Conservation (phyloP, 2,329 filamentous ascomycete genomes). For the Alternaria brassicicola region DNA sequence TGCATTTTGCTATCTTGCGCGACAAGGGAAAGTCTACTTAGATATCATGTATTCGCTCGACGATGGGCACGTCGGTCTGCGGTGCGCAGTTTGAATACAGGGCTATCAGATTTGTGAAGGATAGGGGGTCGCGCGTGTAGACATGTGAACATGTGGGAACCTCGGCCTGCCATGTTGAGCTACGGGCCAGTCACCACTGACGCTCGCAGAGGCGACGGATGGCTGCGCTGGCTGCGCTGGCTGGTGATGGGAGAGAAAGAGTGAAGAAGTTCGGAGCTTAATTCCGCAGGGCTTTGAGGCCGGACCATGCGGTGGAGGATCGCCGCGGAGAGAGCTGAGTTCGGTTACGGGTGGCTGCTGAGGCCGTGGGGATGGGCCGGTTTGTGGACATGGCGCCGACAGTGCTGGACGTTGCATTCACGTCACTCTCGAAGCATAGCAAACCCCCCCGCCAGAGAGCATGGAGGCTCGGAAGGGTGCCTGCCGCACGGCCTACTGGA, state of each 20-base stretch:
- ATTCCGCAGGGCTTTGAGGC: background rate
- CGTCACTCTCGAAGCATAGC: constrained; percentile 9
- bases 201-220: background rate
- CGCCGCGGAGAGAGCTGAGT: constrained; percentile 12
- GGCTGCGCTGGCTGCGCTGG: too few relatives aligned
- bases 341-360: constrained; percentile 12
- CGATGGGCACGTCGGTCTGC: too few relatives aligned
- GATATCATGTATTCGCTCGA: too few relatives aligned
- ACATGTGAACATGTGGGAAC: background rate
- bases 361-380: constrained; percentile 1
- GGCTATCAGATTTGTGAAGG: background rate
- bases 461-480: constrained; percentile 8
- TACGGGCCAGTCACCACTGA: background rate
- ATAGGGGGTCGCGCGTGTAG: background rate
- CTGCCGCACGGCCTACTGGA: background rate
- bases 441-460: background rate
- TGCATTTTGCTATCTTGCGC: background rate
- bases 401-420: constrained; percentile 11
- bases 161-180: background rate
- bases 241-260: background rate
- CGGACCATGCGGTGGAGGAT: constrained; percentile 8
- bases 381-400: background rate
- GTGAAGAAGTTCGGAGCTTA: background rate
- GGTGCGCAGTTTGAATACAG: too few relatives aligned
- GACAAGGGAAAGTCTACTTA: too few relatives aligned